Base-by-base conservation (phyloP, 2,329 filamentous ascomycete species). In the Canariomyces notabilis region DNA sequence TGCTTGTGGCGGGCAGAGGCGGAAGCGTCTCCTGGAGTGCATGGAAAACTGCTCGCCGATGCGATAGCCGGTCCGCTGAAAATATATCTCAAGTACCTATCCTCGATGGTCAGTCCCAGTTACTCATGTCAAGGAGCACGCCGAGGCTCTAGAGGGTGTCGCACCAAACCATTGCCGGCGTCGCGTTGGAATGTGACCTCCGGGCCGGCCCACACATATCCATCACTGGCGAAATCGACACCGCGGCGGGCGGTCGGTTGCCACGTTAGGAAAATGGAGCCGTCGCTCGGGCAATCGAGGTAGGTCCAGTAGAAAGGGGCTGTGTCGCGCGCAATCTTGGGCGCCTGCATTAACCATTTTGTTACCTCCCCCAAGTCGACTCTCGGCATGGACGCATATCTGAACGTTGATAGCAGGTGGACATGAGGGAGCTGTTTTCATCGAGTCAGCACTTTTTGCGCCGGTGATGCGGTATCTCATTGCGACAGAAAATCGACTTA, bases 261-360 rank as follows among this genome's bases (percentile, higher is more conserved):
- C 91, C 91, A 97, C 42, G 86, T 85, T 53, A 97, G 74, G 62
- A 93, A 79, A 36, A 95, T 78, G 7, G 83, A 85, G 46, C 89
- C 89, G 66, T 95, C 88, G 42, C 76, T 76, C 9, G 91, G 91
- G 43, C 82, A 79, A 58, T 93, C 82, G 46, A 97, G 79, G 65
- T 91, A 95, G 37, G 86, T 90, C 91, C 91, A 98, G 68, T 85
- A 87, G 76, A 98, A 90, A 2, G 91, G 81, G 39, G 89, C 84
- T 54, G 83, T 75, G 61, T 94, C 85, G 65, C 88, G 87, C 57
- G 90, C 85, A 52, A 95, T 85, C 61, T 87, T 85, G 7, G 90
- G 88, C 32, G 89, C 90, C 59, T 83, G 80, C 61, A 90, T 75
- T 50, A 97, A 79, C 76, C 88, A 91, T 60, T 87, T 83, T 51